Percentiles rank a stretch among this genome's conserved stretches.
Conservation (phyloP, 306 rosid species). For the Medicago ruthenica region DNA sequence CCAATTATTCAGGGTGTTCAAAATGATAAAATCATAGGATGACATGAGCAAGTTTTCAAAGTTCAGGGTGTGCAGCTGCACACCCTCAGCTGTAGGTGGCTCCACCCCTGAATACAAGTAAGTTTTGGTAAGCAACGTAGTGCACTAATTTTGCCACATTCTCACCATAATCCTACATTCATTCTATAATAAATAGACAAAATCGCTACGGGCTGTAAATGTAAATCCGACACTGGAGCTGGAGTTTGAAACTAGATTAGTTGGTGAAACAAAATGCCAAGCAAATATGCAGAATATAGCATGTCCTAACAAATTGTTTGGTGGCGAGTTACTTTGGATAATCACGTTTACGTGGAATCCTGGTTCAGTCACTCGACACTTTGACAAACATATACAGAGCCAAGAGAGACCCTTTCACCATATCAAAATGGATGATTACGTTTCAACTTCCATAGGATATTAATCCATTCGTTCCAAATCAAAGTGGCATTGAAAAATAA, state of each 20-base stretch:
- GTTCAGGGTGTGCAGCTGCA: no score
- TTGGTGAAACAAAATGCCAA: conserved; percentile 42
- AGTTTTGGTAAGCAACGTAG: not conserved
- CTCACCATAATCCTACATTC: not conserved
- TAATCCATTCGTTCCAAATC: conserved; percentile 28
- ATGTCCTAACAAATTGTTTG: conserved; percentile 42
- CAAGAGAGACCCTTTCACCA: conserved; percentile 38
- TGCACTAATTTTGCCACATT: not conserved
- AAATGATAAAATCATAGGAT: no score
- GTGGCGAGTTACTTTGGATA: conserved; percentile 50
- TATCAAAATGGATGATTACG: conserved; percentile 39
- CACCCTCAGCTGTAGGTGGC: no score
- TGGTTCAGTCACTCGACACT: conserved; percentile 23
- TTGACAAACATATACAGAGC: conserved; percentile 25
- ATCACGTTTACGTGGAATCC: conserved; percentile 42
- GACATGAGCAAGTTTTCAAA: no score
- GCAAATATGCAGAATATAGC: conserved; percentile 11
- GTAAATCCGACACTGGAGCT: not conserved
- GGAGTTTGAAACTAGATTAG: conserved; percentile 34
- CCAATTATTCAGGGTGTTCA: no score
- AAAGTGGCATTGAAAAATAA: not conserved
- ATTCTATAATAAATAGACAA: not conserved
- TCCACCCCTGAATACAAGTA: no score
- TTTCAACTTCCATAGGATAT: conserved; percentile 40
- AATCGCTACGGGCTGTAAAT: not conserved